Conservation (phyloP, 2,329 filamentous ascomycete genomes). For the Lachnellula hyalina region DNA sequence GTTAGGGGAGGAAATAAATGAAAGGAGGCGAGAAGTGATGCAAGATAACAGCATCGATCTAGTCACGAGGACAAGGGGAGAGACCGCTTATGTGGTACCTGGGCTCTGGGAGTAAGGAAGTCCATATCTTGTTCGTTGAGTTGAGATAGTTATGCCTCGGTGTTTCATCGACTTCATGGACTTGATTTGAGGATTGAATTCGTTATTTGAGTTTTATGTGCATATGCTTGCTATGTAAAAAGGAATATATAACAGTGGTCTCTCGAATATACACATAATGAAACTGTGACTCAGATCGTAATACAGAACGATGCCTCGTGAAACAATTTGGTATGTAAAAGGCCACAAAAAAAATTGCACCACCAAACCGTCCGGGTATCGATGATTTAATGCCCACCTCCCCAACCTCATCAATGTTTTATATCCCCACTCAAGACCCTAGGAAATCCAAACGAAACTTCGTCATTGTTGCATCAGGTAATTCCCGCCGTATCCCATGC, state of each 20-base stretch:
- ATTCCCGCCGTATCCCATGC: conserved; percentile 17
- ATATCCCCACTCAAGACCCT: not conserved
- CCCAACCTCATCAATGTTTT: not conserved
- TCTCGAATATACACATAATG: conserved; percentile 3
- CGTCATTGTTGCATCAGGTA: conserved; percentile 25
- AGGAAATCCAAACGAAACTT: not conserved
- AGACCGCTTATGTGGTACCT: not conserved
- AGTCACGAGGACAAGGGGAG: not conserved
- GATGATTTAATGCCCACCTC: not conserved
- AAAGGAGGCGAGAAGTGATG: not conserved
- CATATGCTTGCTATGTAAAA: conserved; percentile 1
- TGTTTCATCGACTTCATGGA: not conserved
- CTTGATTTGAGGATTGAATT: not conserved
- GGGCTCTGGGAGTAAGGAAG: not conserved
- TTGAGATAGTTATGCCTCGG: not conserved
- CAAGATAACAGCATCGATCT: too few species aligned
- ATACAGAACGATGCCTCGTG: not conserved
- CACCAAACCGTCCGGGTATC: not conserved
- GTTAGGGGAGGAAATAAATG: not conserved
- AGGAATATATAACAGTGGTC: conserved; percentile 1
- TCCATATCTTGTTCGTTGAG: not conserved
- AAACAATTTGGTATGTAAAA: not conserved
- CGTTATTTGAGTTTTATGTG: not conserved
- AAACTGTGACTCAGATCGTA: not conserved
- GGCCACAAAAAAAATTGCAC: not conserved